These are phyloP conservation scores for Solanum hybrid DNA, from an alignment of 305 asterid species.

Conservation along the genomic window DNA sequence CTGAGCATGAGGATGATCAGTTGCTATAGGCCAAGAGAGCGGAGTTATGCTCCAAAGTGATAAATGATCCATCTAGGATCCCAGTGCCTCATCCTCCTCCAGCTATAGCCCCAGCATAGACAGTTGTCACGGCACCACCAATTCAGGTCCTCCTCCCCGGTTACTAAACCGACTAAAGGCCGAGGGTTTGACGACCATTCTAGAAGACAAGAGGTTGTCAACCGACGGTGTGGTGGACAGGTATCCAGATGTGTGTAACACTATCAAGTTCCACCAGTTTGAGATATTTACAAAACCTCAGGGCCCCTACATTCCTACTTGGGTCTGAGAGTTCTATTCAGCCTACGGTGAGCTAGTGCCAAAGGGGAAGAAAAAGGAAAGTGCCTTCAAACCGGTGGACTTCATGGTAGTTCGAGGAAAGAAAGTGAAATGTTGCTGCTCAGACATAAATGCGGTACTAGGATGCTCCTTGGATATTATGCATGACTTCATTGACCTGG, in stretches of 20 bases:
- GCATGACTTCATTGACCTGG: background rate
- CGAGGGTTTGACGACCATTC: background rate
- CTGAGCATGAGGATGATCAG: background rate
- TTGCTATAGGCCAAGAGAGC: background rate
- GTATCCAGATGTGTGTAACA: background rate
- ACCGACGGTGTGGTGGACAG: background rate
- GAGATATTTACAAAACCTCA: background rate
- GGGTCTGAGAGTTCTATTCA: background rate
- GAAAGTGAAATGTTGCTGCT: background rate
- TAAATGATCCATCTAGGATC: background rate
- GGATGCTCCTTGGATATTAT: background rate
- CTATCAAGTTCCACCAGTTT: background rate
- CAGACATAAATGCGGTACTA: background rate
- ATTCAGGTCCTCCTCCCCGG: background rate
- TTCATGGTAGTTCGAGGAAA: background rate
- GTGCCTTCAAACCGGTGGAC: background rate
- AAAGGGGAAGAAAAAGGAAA: background rate
- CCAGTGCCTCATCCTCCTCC: background rate
- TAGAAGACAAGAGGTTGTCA: background rate
- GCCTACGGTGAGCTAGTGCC: background rate
- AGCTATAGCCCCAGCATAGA: background rate
- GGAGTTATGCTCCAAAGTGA: background rate
- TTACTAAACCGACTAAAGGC: background rate
- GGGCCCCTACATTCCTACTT: background rate
- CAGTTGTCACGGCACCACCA: background rate